phyloP scores from a whole-genome alignment of 805 yeast genomes.

The Nakazawaea sp. region DNA sequence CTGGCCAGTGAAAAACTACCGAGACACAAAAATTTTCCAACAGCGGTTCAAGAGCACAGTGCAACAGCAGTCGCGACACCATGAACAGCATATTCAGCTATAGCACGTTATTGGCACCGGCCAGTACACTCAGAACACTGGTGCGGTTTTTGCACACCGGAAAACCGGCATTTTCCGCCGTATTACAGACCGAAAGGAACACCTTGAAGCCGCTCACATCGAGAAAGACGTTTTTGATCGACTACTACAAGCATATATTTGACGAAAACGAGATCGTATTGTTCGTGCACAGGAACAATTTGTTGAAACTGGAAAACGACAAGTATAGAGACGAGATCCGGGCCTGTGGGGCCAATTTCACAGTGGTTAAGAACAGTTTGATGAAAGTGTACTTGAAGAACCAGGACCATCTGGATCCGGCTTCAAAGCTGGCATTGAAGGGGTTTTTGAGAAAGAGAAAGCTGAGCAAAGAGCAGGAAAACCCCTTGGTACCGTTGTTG shows the following conservation, averaged over 20 bases:
- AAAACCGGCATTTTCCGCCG: not conserved
- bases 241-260: constrained; percentile 67
- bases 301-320: constrained; percentile 62
- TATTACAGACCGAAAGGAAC: not conserved
- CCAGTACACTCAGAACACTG: too few relatives aligned
- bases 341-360: constrained; percentile 62
- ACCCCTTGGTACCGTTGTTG: constrained; percentile 66
- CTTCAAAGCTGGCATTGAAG: constrained; percentile 42
- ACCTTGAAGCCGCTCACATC: constrained; percentile 51
- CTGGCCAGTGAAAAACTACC: too few relatives aligned
- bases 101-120: too few relatives aligned
- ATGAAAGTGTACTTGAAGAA: constrained; percentile 70
- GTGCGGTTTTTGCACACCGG: too few relatives aligned
- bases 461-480: constrained; percentile 21
- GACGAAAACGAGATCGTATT: constrained; percentile 63
- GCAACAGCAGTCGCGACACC: too few relatives aligned
- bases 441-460: constrained; percentile 29
- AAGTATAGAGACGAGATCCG: constrained; percentile 53
- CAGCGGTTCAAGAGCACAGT: too few relatives aligned
- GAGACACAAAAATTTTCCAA: too few relatives aligned
- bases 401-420: constrained; percentile 64
- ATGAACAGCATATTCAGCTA: too few relatives aligned
- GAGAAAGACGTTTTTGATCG: constrained; percentile 83
- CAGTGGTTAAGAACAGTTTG: constrained; percentile 60
- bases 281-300: constrained; percentile 80